Percentiles rank a stretch among this genome's conserved stretches.
Conservation (phyloP, 768 basidiomycete species). For the Tylopilus intermedius region DNA sequence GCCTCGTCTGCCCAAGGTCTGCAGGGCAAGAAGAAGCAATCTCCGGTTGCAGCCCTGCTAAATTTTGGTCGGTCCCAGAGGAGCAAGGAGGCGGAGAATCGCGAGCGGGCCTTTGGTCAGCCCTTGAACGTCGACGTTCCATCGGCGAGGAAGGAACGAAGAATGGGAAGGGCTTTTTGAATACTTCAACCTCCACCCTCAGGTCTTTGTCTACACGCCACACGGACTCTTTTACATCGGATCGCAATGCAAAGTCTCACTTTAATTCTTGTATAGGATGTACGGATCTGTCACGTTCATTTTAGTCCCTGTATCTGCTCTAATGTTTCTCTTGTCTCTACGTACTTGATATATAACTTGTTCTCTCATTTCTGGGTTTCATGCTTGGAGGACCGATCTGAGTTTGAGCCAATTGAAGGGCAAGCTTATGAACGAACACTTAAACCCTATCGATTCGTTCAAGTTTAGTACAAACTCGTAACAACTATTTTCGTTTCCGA, state of each 20-base stretch:
- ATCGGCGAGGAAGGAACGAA: not conserved
- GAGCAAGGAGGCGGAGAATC: not conserved
- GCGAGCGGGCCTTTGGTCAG: constrained; percentile 13
- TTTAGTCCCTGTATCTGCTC: not conserved
- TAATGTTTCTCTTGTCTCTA: no score
- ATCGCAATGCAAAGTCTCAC: not conserved
- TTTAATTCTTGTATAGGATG: not conserved
- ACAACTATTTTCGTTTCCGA: no score
- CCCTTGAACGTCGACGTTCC: constrained; percentile 5
- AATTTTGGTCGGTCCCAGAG: constrained; percentile 2
- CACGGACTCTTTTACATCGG: not conserved
- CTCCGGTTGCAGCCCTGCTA: constrained; percentile 9
- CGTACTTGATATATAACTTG: no score
- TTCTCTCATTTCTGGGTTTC: no score
- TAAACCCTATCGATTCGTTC: no score
- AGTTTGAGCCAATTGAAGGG: no score
- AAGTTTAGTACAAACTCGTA: no score
- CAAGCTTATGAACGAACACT: no score
- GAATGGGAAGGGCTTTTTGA: not conserved
- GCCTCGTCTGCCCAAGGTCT: not conserved
- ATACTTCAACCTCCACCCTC: not conserved
- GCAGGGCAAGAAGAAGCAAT: constrained; percentile 1
- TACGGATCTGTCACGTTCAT: not conserved
- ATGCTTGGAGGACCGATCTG: no score
- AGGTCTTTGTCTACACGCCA: not conserved